Evolutionary conservation across 179 eudicot genomes (phyloP), one percentile per base, ranked within the genome.

Genomic region (Drosera spatulata): DNA sequence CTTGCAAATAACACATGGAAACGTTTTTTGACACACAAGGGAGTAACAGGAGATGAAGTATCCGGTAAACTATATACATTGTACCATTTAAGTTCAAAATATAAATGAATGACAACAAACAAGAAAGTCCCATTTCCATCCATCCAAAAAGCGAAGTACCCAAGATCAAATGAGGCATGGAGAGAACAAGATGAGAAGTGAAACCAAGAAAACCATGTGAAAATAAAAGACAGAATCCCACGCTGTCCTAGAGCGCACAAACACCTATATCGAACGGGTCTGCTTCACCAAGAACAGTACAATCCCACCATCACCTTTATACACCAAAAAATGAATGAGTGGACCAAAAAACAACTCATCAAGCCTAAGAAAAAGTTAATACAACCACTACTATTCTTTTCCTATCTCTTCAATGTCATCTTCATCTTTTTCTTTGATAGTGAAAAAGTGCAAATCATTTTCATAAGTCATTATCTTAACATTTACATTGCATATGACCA

Each of bases 241-340:
- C 73, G 37, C 10, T 52, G 60, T 50, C 62, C 70, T 14, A 66
- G 66, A 63, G 49, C 39, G 71, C 77, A 69, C 80, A 62, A 66
- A 22, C 46, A 65, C 73, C 76, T 13, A 76, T 54, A 39, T 12
- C 2, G 59, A 59, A 66, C 58, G 41, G 10, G 41, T 22, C 3
- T 55, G 41, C 39, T 41, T 10, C 58, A 5, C 40, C 41, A 40
- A 22, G 7, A n/a, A 2, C 58, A 55, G 58, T 55, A 55, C 37
- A 55, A 53, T 62, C 58, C 51, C 22, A 22, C 33, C 33, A 22
- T 45, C 52, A 40, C 48, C 78, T 69, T 65, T 65, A 57, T 66
- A 59, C 62, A 71, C 64, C 63, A 66, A 61, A 73, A 75, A 73
- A 71, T 56, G 61, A 55, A 63, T 50, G 54, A 73, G 57, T 68